Base-by-base conservation (phyloP, 2,329 filamentous ascomycete genomes). In the Penicillium sp. region DNA sequence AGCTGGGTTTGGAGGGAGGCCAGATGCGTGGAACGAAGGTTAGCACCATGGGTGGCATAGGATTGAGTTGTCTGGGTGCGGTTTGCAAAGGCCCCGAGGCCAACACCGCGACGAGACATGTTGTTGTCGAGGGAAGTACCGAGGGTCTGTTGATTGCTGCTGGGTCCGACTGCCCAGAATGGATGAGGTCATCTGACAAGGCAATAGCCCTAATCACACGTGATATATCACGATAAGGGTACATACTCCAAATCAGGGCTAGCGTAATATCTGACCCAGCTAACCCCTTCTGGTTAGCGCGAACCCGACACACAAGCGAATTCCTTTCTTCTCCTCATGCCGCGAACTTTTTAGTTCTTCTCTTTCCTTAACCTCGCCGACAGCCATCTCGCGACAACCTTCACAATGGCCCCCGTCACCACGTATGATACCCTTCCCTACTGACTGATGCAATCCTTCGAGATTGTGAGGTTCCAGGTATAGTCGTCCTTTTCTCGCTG, bases 1-100 rank as follows among this genome's bases (percentile, higher is more conserved):
- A 99, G 88, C 71, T 99, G 94, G 30, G 91, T 96, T 66, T 91
- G 87, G 62, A 99, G 86, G 15, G 92, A 93, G 60, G 87, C 84
- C 41, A 91, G 85, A 74, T 97, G 93, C 63, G 85, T 86, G 51
- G 84, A 88, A 58, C 92, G 90, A n/a, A 99, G 86, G 44, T 84
- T 87, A 56, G 86, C 89, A 68, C 94, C 94, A 79, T 97, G 93
- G 21, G 85, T 88, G 53, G 92, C 91, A 78, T 93, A 97, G 66
- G 94, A 92, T 46, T 92, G 89, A 23, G 88, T 90, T 8, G 91
- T 89, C 58, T 96, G 85, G 48, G 87, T 89, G 56, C 86, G 89
- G 61, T 91, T 89, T 72, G 91, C 89, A 68, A 97, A 95, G 68
- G 92, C 92, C 26, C 88, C 91, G 51, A 97, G 86, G 66, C 93